Conservation (phyloP, 805 yeast species). For the Ogataea wickerhamii region DNA sequence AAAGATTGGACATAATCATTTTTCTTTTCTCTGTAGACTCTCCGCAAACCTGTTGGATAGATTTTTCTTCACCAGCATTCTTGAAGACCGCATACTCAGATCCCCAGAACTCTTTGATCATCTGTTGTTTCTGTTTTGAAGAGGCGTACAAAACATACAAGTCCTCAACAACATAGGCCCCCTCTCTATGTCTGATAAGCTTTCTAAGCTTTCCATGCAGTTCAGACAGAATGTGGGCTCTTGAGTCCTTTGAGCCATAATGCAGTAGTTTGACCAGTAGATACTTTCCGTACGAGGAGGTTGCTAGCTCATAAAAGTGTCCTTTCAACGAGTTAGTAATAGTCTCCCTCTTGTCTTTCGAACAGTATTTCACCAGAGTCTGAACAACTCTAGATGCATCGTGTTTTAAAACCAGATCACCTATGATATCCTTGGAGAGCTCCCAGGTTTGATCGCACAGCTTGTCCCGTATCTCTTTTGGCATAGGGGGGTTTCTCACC, state of each 20-base stretch:
- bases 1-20: conserved; percentile 68
- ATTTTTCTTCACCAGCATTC: conserved; percentile 62
- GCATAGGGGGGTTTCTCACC: conserved; percentile 77
- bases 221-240: conserved; percentile 74
- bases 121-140: conserved; percentile 79
- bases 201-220: conserved; percentile 88
- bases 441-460: conserved; percentile 84
- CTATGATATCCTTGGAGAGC: conserved; percentile 68
- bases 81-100: conserved; percentile 88
- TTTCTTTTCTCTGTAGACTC: conserved; percentile 76
- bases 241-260: conserved; percentile 82
- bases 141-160: conserved; percentile 80
- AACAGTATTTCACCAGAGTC: conserved; percentile 82
- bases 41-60: conserved; percentile 60
- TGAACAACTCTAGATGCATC: conserved; percentile 96
- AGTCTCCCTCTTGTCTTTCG: conserved; percentile 71
- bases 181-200: conserved; percentile 94
- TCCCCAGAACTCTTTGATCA: conserved; percentile 96
- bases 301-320: conserved; percentile 74
- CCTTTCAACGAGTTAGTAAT: conserved; percentile 71
- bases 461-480: conserved; percentile 71
- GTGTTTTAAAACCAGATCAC: conserved; percentile 87
- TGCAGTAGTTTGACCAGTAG: conserved; percentile 82
- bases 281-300: conserved; percentile 92
- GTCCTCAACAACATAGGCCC: conserved; percentile 97